Evolutionary conservation across 768 basidiomycete genomes (phyloP).

Genomic region (Fibroporia radiculosa): DNA sequence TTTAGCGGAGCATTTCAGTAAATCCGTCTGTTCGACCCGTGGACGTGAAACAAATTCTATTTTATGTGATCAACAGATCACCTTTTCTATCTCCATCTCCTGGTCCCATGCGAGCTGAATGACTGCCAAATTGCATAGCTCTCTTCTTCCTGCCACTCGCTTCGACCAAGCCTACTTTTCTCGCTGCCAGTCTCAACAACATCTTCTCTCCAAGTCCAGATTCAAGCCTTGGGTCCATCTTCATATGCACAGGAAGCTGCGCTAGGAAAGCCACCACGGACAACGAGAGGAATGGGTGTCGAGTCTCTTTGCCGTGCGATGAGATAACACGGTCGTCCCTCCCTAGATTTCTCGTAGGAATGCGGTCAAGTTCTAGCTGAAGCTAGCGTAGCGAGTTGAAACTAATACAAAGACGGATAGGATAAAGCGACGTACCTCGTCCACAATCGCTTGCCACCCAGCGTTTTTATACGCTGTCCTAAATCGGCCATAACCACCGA

Average conservation of each 20-base stretch:
- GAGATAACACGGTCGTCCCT: conserved; percentile 93
- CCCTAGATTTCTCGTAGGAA: conserved; percentile 85
- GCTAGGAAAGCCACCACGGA: conserved; percentile 73
- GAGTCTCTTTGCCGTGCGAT: conserved; percentile 83
- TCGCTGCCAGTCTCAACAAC: conserved; percentile 64
- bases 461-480: conserved; percentile 58
- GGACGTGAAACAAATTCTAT: not conserved
- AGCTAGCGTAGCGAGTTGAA: conserved; percentile 43
- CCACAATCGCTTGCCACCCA: conserved; percentile 71
- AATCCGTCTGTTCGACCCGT: too few relatives aligned
- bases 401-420: not conserved
- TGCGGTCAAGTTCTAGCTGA: conserved; percentile 81
- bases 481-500: conserved; percentile 92
- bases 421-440: conserved; percentile 49
- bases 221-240: conserved; percentile 68
- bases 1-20: not conserved
- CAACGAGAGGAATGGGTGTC: conserved; percentile 87
- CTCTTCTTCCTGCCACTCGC: conserved; percentile 78
- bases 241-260: conserved; percentile 68
- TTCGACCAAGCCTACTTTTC: conserved; percentile 64
- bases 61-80: conserved; percentile 24
- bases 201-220: conserved; percentile 88
- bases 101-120: conserved; percentile 74
- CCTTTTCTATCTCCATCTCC: conserved; percentile 48
- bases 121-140: conserved; percentile 96